A percentile compares a stretch with the other conserved stretches of the same genome.
These are phyloP conservation scores for Rosa hybrid DNA, from an alignment of 331 rosid species.

Conservation along the genomic window DNA sequence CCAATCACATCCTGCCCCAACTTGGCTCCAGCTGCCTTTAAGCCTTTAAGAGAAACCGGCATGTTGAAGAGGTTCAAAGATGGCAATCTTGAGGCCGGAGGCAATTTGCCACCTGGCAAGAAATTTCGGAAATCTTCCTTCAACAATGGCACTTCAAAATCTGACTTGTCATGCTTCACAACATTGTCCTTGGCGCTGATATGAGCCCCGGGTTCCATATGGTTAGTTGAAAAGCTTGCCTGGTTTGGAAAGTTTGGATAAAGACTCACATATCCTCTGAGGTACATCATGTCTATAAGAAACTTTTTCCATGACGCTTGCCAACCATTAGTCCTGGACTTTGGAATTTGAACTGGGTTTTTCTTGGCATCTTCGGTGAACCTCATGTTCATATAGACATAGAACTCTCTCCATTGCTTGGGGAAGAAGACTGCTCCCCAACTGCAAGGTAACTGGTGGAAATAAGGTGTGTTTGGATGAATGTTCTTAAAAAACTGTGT, in stretches of 20 bases:
- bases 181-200: slow-evolving; percentile 87
- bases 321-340: slow-evolving; percentile 96
- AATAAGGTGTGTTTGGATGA: slow-evolving; percentile 91
- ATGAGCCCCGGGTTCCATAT: slow-evolving; percentile 99
- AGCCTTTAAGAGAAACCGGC: slow-evolving; percentile 79
- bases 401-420: slow-evolving; percentile 97
- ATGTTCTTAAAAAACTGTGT: slow-evolving; percentile 69
- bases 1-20: slow-evolving; percentile 84
- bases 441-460: slow-evolving; percentile 92
- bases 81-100: slow-evolving; percentile 78
- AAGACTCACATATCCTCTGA: slow-evolving; percentile 90
- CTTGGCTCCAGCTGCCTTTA: slow-evolving; percentile 90
- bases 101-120: slow-evolving; percentile 72
- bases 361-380: slow-evolving; percentile 79
- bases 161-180: slow-evolving; percentile 72
- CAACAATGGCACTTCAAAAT: slow-evolving; percentile 90
- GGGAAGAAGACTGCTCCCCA: slow-evolving; percentile 99
- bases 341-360: slow-evolving; percentile 94
- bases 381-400: slow-evolving; percentile 91
- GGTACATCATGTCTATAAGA: slow-evolving; percentile 97
- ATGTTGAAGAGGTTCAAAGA: slow-evolving; percentile 83
- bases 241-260: slow-evolving; percentile 97
- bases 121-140: slow-evolving; percentile 61
- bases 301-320: slow-evolving; percentile 99
- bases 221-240: slow-evolving; percentile 93